These are phyloP conservation scores for Aspergillus udagawae DNA, from an alignment of 2,329 filamentous ascomycete species.

Conservation along the genomic window DNA sequence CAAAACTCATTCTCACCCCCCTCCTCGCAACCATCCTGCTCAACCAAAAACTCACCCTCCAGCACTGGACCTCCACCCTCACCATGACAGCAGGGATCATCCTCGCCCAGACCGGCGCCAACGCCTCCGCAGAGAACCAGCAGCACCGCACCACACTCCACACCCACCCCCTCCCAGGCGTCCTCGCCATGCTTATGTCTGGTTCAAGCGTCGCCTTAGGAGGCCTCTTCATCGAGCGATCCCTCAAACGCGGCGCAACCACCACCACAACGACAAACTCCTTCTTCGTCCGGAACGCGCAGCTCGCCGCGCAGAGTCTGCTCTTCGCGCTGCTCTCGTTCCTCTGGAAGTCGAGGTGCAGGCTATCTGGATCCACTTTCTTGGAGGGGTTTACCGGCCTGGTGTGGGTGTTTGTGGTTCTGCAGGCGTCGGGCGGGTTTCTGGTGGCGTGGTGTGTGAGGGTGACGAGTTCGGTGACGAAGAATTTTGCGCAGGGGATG, in stretches of 20 bases:
- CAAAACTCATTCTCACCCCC: neutral
- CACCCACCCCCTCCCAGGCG: neutral
- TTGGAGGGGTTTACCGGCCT: neutral
- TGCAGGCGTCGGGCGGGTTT: neutral
- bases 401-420: neutral
- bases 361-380: neutral
- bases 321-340: neutral
- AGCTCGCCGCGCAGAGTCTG: neutral
- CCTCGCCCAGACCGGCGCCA: neutral
- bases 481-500: neutral
- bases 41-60: neutral
- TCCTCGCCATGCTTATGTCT: neutral
- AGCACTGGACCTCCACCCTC: neutral
- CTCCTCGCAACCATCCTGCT: neutral
- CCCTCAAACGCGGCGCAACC: neutral
- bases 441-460: neutral
- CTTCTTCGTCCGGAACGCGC: neutral
- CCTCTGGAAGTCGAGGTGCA: neutral
- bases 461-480: neutral
- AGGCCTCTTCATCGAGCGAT: neutral
- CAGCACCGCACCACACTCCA: neutral
- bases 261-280: neutral
- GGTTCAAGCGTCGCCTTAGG: neutral
- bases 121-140: neutral
- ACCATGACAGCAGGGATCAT: neutral